A percentile compares a stretch with the other conserved stretches of the same genome.
These are phyloP conservation scores for Scedosporium aurantiacum DNA, from an alignment of 2,329 filamentous ascomycete species.

Conservation along the genomic window DNA sequence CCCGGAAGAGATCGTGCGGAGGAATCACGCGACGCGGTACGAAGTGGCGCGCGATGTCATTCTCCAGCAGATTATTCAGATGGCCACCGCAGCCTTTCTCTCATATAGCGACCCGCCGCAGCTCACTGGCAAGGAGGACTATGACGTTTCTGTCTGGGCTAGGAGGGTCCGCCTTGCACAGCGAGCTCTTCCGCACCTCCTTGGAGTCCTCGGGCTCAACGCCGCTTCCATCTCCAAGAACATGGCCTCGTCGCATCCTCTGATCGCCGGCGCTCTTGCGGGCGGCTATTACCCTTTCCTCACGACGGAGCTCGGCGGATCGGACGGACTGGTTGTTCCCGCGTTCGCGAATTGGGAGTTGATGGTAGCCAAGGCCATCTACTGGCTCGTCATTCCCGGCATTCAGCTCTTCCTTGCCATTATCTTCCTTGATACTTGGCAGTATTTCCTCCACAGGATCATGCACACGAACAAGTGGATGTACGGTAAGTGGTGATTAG, in stretches of 20 bases:
- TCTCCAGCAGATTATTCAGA: conserved; percentile 84
- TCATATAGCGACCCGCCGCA: conserved; percentile 63
- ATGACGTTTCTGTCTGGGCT: conserved; percentile 86
- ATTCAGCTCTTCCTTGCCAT: conserved; percentile 69
- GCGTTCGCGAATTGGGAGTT: conserved; percentile 81
- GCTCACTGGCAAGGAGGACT: conserved; percentile 65
- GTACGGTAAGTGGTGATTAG: conserved; percentile 57
- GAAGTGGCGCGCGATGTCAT: conserved; percentile 87
- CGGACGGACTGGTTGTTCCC: conserved; percentile 44
- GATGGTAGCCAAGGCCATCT: conserved; percentile 60
- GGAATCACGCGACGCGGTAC: conserved; percentile 76
- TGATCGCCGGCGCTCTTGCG: conserved; percentile 62
- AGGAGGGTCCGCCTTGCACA: conserved; percentile 70
- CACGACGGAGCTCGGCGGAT: conserved; percentile 43
- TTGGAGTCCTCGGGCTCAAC: conserved; percentile 67
- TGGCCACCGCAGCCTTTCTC: conserved; percentile 55
- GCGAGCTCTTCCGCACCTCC: conserved; percentile 59
- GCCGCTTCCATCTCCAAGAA: conserved; percentile 64
- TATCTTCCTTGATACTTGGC: conserved; percentile 83
- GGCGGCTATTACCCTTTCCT: conserved; percentile 74
- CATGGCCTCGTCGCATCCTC: conserved; percentile 57
- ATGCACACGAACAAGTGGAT: conserved; percentile 99
- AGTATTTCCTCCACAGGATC: conserved; percentile 89
- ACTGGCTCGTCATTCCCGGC: conserved; percentile 65
- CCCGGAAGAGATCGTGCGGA: conserved; percentile 75